Evolutionary conservation across 1,139 yeast genomes (phyloP).

Genomic region (Taphrina confusa): DNA sequence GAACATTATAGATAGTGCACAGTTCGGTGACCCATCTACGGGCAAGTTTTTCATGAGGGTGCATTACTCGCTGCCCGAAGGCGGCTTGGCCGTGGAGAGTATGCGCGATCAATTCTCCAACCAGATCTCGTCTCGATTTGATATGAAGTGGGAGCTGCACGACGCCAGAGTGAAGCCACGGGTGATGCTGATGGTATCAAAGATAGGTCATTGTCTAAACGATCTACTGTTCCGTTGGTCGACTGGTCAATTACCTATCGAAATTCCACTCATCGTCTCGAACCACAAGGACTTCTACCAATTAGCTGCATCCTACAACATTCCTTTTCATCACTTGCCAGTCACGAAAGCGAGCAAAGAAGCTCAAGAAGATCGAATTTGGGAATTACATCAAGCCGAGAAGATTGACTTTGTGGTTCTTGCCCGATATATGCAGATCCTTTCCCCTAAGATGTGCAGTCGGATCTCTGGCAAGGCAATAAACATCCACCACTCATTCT

Average conservation of each 20-base stretch:
- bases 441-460: constrained; percentile 27
- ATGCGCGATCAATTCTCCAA: constrained; percentile 15
- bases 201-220: constrained; percentile 31
- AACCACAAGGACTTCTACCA: constrained; percentile 32
- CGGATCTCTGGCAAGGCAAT: constrained; percentile 33
- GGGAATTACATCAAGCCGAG: constrained; percentile 30
- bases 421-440: constrained; percentile 33
- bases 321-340: constrained; percentile 32
- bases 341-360: constrained; percentile 23
- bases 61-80: constrained; percentile 16
- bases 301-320: constrained; percentile 31
- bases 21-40: constrained; percentile 30
- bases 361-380: constrained; percentile 31
- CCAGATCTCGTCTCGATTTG: constrained; percentile 6
- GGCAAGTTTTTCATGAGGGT: constrained; percentile 33
- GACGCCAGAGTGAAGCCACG: constrained; percentile 31
- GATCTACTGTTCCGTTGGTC: constrained; percentile 30
- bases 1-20: constrained; percentile 32
- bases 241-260: constrained; percentile 31
- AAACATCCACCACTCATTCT: constrained; percentile 33
- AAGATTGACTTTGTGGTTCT: constrained; percentile 32
- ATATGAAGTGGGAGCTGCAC: constrained; percentile 24
- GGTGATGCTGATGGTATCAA: constrained; percentile 29
- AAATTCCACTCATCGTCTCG: constrained; percentile 30
- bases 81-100: constrained; percentile 2